Evolutionary conservation across 768 basidiomycete genomes (phyloP).

Genomic region (Trametes villosa): DNA sequence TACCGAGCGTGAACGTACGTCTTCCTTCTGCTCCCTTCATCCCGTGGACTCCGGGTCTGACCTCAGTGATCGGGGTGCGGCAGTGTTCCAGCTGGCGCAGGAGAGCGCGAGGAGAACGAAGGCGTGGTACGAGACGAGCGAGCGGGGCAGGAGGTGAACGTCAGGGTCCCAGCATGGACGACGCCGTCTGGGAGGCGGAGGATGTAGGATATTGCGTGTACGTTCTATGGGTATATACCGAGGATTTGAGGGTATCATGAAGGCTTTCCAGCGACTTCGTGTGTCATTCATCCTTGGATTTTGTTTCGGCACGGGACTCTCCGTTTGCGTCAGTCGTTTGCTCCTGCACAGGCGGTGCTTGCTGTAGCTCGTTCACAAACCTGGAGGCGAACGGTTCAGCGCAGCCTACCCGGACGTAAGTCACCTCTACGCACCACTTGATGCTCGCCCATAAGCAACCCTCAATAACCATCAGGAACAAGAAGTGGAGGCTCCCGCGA

Average conservation of each 20-base stretch:
- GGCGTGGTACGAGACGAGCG: constrained; percentile 81
- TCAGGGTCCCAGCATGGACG: too few species aligned
- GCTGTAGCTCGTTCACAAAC: constrained; percentile 34
- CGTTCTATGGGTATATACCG: constrained; percentile 7
- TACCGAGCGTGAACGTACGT: constrained; percentile 90
- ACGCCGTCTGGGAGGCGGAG: neutral
- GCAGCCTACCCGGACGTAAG: neutral
- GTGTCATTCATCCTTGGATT: constrained; percentile 13
- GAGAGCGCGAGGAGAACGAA: constrained; percentile 79
- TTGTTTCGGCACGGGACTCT: constrained; percentile 3
- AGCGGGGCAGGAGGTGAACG: constrained; percentile 51
- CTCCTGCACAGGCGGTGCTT: constrained; percentile 10
- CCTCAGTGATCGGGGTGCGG: neutral
- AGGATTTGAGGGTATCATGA: too few species aligned
- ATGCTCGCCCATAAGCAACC: constrained; percentile 75
- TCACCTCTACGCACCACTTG: constrained; percentile 62
- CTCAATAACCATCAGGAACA: constrained; percentile 67
- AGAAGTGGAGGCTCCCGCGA: constrained; percentile 66
- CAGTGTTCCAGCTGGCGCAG: constrained; percentile 88
- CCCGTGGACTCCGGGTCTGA: neutral
- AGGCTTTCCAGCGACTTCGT: too few species aligned
- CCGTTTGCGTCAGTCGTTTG: neutral
- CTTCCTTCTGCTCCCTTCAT: neutral
- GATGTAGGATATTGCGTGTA: constrained; percentile 13
- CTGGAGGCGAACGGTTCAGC: constrained; percentile 33